Evolutionary conservation across 176 grass and related monocot species (phyloP).

Genomic region (Paspalum notatum): DNA sequence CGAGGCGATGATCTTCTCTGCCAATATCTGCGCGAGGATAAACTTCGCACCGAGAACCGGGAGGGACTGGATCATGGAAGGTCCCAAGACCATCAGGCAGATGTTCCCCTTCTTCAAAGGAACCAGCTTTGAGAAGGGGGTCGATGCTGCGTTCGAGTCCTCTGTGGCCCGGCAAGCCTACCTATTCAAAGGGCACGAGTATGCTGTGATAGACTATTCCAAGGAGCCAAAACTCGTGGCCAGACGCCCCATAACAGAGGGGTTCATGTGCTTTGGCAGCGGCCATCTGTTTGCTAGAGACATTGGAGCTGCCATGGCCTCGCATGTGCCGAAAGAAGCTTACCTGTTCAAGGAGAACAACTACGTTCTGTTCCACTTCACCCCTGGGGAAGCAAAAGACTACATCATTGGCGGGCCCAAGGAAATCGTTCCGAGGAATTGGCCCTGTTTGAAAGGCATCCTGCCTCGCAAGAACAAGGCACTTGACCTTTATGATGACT

Average conservation of each 20-base stretch:
- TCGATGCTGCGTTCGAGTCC: slow-evolving; percentile 28
- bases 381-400: neutral
- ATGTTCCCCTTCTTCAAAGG: slow-evolving; percentile 26
- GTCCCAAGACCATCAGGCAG: neutral
- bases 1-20: slow-evolving; percentile 13
- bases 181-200: slow-evolving; percentile 1
- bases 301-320: slow-evolving; percentile 19
- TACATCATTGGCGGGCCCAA: neutral
- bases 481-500: neutral
- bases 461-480: neutral
- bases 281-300: neutral
- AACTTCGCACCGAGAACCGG: neutral
- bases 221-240: neutral
- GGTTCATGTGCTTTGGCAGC: neutral
- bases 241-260: neutral
- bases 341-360: slow-evolving; percentile 15
- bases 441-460: neutral
- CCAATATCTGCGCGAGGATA: neutral
- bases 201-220: neutral
- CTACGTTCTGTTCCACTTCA: neutral
- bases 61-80: neutral
- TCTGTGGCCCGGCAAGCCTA: neutral
- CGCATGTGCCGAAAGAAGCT: neutral
- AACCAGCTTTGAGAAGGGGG: neutral
- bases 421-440: neutral